Evolutionary conservation across 1,139 yeast species (phyloP), one percentile per base, ranked within the genome.

Genomic region (Starmera stellimalicola): DNA sequence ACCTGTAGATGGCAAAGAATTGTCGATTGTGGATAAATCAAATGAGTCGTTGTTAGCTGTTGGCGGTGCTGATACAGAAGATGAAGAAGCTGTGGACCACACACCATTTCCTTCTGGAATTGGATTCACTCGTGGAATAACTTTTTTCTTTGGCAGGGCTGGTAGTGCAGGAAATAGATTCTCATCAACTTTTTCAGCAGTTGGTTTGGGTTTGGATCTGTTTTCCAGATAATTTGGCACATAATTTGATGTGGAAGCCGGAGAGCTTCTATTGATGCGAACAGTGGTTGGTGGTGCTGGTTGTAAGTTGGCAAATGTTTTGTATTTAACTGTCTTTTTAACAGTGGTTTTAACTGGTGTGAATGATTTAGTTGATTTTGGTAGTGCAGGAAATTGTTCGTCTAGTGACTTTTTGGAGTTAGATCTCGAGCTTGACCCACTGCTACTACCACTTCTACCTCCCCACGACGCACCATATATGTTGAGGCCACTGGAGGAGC

Each of bases 81-180:
- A 16, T n/a, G 32, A 15, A 2, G 44, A 22, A 2, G 37, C 33
- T 9, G 30, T 14, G 16, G 52, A 58, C 67, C 67, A 62, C 3
- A 45, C 49, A 5, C 62, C 62, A 22, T 48, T 34, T 5, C 55
- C 46, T 9, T 32, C 36, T 16, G 47, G 47, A 4, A 58, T 45
- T 9, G 65, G 63, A 25, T 59, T 58, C 7, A 62, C 66, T 25
- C 64, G 42, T 14, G 61, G 57, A 25, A 45, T 45, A 4, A 62
- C 59, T 37, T 54, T 53, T 39, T 61, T 60, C 29, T 47, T 47
- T 8, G 36, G 27, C 2, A 41, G 32, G 27, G 34, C 37, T 15
- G 54, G 52, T 33, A 74, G 57, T 3, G 69, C 67, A 2, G 85
- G 84, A 48, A 79, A 70, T 34, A 62, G 55, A 1, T 73, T 70